These are phyloP conservation scores for Psidium friedrichsthalianum DNA, from an alignment of 345 rosid genomes.

Conservation along the genomic window DNA sequence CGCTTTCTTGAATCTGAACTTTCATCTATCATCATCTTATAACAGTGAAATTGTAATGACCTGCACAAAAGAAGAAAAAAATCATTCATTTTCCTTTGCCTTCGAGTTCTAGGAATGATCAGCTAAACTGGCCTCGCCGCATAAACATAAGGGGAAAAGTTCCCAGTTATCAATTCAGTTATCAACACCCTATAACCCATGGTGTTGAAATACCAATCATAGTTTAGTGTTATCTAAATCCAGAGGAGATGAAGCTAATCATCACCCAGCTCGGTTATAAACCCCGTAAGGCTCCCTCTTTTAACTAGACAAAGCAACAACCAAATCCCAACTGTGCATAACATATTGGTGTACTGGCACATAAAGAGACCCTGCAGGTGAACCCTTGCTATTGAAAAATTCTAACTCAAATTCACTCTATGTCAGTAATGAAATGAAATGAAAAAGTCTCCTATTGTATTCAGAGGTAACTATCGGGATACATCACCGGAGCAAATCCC, in stretches of 20 bases:
- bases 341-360: too few species aligned
- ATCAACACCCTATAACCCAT: neutral
- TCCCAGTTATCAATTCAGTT: neutral
- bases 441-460: neutral
- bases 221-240: neutral
- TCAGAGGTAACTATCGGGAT: neutral
- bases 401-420: neutral
- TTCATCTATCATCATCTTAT: neutral
- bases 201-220: neutral
- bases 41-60: neutral
- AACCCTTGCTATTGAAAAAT: neutral
- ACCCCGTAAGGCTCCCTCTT: rapidly evolving
- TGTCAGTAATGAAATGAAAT: neutral
- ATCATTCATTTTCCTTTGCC: neutral
- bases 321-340: too few species aligned
- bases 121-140: rapidly evolving
- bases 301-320: too few species aligned
- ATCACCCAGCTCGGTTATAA: neutral
- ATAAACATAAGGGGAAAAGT: neutral
- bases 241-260: neutral
- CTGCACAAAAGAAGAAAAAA: neutral
- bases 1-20: neutral
- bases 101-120: neutral
- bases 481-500: neutral
- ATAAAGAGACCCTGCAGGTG: rapidly evolving